Evolutionary conservation across 805 yeast species (phyloP), one percentile per base, ranked within the genome.

Genomic region (Ogataea henricii): DNA sequence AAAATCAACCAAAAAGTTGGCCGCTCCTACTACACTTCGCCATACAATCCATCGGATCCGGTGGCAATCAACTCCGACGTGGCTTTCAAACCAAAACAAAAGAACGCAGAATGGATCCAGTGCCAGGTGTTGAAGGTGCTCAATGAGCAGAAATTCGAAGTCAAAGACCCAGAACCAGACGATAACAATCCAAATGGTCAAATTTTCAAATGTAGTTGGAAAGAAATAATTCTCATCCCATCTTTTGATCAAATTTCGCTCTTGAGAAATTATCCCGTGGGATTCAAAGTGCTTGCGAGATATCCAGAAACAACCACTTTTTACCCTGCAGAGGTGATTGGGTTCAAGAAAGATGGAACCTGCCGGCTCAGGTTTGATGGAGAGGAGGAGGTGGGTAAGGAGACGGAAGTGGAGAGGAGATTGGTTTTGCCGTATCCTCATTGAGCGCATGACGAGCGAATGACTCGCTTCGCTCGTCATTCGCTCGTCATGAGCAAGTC

Each of bases 241-340:
- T 77, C 84, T 1, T 1, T 5, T 1, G 56, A 48, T 12, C 46
- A 47, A 27, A 25, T 45, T 1, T 54, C 68, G 48, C 60, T 62
- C 3, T 65, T 82, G 48, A 63, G 69, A 20, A 74, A 76, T 38
- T 87, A 87, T 55, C 86, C 96, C 0, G 71, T 81, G 32, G 94
- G 96, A 0, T 75, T 90, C 0, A 83, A 82, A 55, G 98, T 94
- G 3, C 72, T 94, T 49, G 99, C 97, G 0, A 77, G 96, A 59
- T 94, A 94, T 60, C 99, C 99, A 1, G 99, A 94, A 57, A 94
- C 99, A 0, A 94, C 99, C 0, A 91, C 98, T 0, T 94, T 94
- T 59, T 94, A 94, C 60, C 89, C 95, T 3, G 99, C 99, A 0
- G 88, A 87, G 42, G 97, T 94, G 2, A 83, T 83, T 20, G 91